Evolutionary conservation across 495 filamentous ascomycete species (phyloP), one percentile per base, ranked within the genome.

Genomic region (Tuber umbilicatum): DNA sequence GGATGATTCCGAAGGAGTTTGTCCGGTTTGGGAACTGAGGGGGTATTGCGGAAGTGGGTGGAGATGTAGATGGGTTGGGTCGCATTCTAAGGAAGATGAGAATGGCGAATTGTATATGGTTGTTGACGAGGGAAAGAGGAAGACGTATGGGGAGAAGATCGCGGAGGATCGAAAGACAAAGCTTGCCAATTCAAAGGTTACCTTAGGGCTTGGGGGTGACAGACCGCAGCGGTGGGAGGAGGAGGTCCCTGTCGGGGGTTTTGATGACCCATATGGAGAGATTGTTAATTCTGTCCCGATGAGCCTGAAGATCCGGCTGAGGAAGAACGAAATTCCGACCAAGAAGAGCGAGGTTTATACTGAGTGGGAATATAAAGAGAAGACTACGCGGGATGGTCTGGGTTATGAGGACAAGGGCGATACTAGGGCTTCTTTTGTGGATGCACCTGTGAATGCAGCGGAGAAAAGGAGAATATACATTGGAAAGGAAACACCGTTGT

Each of bases 401-500:
- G 84, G 85, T 47, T 35, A 31, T 14, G 55, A 64, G 27, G 83
- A 84, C 41, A 80, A 75, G 64, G 87, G 90, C 77, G 93, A 97
- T 23, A 89, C 91, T 77, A 86, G 91, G 72, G 95, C 96, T 23
- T 86, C 85, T 68, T 98, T 91, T 81, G 87, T 87, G 23, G 93
- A 97, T 74, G 91, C 93, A 38, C 94, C 96, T 0, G 89, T 97
- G 76, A 87, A 91, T 77, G 90, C 94, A 0, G 97, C 94, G 0
- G 95, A 99, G 84, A 99, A 99, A 85, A 87, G 94, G 71, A 91
- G 89, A 74, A 85, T 98, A 71, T 97, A 98, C 83, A 97, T 97
- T 82, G 93, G 94, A 14, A 89, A 90, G 9, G 94, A 98, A 79
- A 98, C 95, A 5, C 94, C 96, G 0, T 88, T 94, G 38, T 87